Evolutionary conservation across 345 rosid genomes (phyloP).

Genomic region (Ailanthus altissimus): DNA sequence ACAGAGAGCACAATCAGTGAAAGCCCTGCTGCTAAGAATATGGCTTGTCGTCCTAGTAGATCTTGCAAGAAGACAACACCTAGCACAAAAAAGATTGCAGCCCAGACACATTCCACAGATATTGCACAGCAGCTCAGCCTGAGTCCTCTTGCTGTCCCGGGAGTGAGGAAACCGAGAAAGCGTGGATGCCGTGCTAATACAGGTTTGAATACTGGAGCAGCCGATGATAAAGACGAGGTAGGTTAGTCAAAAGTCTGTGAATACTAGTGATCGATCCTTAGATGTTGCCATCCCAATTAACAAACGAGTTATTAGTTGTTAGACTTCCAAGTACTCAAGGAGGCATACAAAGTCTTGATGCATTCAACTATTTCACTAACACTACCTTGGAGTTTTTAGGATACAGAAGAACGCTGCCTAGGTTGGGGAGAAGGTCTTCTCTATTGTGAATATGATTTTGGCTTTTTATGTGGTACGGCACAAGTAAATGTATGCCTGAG

Average conservation of each 20-base stretch:
- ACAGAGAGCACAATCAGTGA: conserved; percentile 28
- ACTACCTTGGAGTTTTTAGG: background rate
- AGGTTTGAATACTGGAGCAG: conserved; percentile 32
- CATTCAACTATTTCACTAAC: background rate
- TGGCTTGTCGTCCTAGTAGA: conserved; percentile 39
- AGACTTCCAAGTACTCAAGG: background rate
- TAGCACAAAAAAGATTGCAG: conserved; percentile 31
- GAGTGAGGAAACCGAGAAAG: conserved; percentile 56
- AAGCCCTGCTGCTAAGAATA: conserved; percentile 27
- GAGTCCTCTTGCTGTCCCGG: conserved; percentile 45
- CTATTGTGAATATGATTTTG: conserved; percentile 13
- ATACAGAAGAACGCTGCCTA: background rate
- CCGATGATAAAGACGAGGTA: conserved; percentile 28
- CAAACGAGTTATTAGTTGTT: background rate
- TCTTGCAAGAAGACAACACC: conserved; percentile 46
- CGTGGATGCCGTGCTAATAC: conserved; percentile 40
- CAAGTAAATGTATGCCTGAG: background rate
- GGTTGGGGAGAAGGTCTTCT: background rate
- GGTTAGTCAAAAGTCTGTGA: conserved; percentile 17
- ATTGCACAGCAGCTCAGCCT: conserved; percentile 47
- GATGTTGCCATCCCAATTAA: background rate
- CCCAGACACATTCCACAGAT: conserved; percentile 38
- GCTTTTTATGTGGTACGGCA: background rate
- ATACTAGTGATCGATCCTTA: background rate
- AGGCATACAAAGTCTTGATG: background rate